A percentile compares a stretch with the other conserved stretches of the same genome.
phyloP scores from a whole-genome alignment of 2,329 filamentous ascomycete genomes.

The Podosphaera leucotricha region DNA sequence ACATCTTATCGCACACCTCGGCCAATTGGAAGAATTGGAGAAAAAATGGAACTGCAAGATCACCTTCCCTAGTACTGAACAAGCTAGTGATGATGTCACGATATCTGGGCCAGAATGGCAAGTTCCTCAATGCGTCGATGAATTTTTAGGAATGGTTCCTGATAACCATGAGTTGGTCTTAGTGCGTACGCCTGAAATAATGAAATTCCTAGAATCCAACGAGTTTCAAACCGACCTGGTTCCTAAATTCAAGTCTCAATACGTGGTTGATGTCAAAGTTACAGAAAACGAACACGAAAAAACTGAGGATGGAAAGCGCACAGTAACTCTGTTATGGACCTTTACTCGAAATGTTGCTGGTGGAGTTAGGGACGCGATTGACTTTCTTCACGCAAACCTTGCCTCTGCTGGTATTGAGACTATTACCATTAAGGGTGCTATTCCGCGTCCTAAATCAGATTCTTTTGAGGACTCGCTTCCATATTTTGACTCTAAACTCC shows the following conservation, averaged over 20 bases:
- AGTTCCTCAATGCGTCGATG: constrained; percentile 88
- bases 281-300: constrained; percentile 36
- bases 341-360: constrained; percentile 97
- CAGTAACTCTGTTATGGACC: constrained; percentile 43
- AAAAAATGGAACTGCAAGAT: constrained; percentile 99
- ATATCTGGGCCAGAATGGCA: constrained; percentile 96
- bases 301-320: constrained; percentile 32
- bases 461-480: constrained; percentile 94
- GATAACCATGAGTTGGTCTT: constrained; percentile 85
- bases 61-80: constrained; percentile 89
- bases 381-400: constrained; percentile 70
- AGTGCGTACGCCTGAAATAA: constrained; percentile 48
- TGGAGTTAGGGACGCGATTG: constrained; percentile 83
- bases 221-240: constrained; percentile 63
- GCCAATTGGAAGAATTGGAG: constrained; percentile 81
- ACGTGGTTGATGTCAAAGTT: constrained; percentile 70
- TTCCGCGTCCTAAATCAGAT: constrained; percentile 93
- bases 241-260: constrained; percentile 68
- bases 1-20: constrained; percentile 68
- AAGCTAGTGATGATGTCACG: constrained; percentile 86
- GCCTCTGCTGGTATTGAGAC: constrained; percentile 76
- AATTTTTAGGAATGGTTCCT: constrained; percentile 92
- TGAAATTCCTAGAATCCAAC: constrained; percentile 58
- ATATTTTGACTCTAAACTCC: constrained; percentile 89
- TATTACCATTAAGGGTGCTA: constrained; percentile 72